These are phyloP conservation scores for Canna indica DNA, from an alignment of 176 grass and related monocot species.

Conservation along the genomic window DNA sequence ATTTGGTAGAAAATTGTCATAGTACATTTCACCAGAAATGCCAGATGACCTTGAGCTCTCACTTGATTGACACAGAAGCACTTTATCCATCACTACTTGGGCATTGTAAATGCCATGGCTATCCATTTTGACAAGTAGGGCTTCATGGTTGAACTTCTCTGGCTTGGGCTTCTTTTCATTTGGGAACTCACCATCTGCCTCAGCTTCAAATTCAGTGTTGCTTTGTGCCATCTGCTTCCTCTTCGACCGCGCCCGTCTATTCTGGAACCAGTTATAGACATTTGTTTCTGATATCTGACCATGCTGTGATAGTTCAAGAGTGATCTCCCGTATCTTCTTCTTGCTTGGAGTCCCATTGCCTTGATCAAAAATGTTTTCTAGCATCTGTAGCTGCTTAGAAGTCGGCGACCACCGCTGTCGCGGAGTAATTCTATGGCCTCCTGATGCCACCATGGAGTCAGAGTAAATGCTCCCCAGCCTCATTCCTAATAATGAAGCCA, in stretches of 20 bases:
- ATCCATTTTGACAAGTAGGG: not conserved
- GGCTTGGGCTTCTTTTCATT: not conserved
- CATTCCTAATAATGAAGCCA: not conserved
- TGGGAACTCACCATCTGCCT: not conserved
- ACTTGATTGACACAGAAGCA: not conserved
- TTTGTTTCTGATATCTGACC: constrained; percentile 6
- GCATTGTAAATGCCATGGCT: not conserved
- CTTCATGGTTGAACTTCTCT: not conserved
- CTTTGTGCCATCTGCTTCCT: not conserved
- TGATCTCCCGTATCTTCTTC: constrained; percentile 7
- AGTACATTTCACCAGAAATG: not conserved
- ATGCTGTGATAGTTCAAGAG: constrained; percentile 1
- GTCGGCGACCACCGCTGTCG: constrained; percentile 9
- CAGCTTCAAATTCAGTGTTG: constrained; percentile 2
- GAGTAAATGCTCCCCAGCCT: not conserved
- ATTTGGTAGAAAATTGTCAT: constrained; percentile 28
- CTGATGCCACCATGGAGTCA: not conserved
- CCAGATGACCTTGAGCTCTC: not conserved
- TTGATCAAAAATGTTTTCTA: constrained; percentile 12
- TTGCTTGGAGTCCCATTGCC: constrained; percentile 11
- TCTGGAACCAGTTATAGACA: constrained; percentile 19
- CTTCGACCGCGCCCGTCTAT: constrained; percentile 10
- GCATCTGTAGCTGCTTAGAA: constrained; percentile 6
- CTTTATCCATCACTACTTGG: not conserved
- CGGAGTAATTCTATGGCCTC: not conserved